Base-by-base conservation (phyloP, 148 eudicot species). In the Euryodendron excelsum region DNA sequence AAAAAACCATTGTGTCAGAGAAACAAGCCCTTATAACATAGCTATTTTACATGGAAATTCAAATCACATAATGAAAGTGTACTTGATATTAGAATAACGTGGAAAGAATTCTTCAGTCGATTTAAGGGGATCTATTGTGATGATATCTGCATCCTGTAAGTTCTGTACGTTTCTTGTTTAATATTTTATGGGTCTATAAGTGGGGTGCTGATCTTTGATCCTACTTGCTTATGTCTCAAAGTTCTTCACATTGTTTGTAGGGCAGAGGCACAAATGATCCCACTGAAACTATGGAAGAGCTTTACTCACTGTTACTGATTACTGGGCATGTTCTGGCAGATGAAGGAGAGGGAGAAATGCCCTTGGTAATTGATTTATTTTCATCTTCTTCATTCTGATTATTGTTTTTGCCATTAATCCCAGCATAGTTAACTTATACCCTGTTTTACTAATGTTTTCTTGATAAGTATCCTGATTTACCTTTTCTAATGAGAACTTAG, bases 251-350 rank as follows among this genome's bases (percentile, higher is more conserved):
- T 77, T 48, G 31, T 79, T 77, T 89, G 77, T 72, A 94, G 98
- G 87, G 79, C 73, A 93, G 90, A 82, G 95, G 95, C 77, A 73
- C 62, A 81, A 87, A 86, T 59, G 97, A 92, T 89, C 95, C 93
- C 75, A 93, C 95, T 77, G 85, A 83, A 86, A 89, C 90, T 73
- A 75, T 96, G 87, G 99, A 96, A 86, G 99, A 93, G 84, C 85
- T 96, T 68, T 91, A 92, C 84, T 93, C 99, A 52, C 93, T 93
- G 36, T 80, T 96, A 73, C 84, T 96, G 83, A 85, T 96, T 82
- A 80, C 91, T 71, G 99, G 99, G 78, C 99, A 96, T 72, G 93
- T 96, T 83, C 90, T 96, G 68, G 94, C 99, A 37, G 98, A 96
- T 69, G 99, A 92, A 79, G 98, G 97, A 84, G 95, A 87, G 83